phyloP scores from a whole-genome alignment of 2,329 filamentous ascomycete genomes.

The Meredithiella fracta region DNA sequence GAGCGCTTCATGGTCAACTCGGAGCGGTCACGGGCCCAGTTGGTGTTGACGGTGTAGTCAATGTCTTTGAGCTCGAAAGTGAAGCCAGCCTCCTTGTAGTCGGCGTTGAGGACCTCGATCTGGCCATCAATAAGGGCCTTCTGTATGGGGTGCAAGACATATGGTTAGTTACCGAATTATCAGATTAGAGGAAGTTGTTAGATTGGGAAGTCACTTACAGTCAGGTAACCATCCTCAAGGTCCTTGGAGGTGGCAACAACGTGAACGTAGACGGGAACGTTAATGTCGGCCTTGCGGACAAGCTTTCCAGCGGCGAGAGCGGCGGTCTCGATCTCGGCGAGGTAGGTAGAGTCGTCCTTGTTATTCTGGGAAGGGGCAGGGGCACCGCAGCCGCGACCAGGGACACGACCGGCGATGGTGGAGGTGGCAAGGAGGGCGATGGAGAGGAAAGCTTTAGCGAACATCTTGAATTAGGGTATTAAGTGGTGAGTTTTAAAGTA shows the following conservation, averaged over 20 bases:
- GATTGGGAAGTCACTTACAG: slow-evolving; percentile 18
- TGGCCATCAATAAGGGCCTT: slow-evolving; percentile 24
- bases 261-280: slow-evolving; percentile 24
- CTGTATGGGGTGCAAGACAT: slow-evolving; percentile 16
- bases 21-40: slow-evolving; percentile 28
- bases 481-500: neutral
- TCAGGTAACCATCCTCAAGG: slow-evolving; percentile 21
- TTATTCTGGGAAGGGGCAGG: slow-evolving; percentile 15
- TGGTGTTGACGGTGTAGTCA: slow-evolving; percentile 30
- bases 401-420: slow-evolving; percentile 7
- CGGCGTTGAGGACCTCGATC: slow-evolving; percentile 29
- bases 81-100: slow-evolving; percentile 28
- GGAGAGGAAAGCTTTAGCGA: slow-evolving; percentile 7
- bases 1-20: slow-evolving; percentile 29
- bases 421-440: slow-evolving; percentile 9
- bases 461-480: slow-evolving; percentile 9
- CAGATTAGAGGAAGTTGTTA: slow-evolving; percentile 1
- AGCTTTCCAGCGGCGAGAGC: slow-evolving; percentile 14
- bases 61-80: slow-evolving; percentile 28
- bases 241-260: slow-evolving; percentile 21
- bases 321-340: slow-evolving; percentile 15
- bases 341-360: slow-evolving; percentile 15
- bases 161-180: neutral
- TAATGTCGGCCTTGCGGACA: slow-evolving; percentile 17
- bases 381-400: slow-evolving; percentile 16